Percentiles rank a stretch among this genome's conserved stretches.
phyloP scores from a whole-genome alignment of 164 flowering plant species.

The Nymphaea thermarum region DNA sequence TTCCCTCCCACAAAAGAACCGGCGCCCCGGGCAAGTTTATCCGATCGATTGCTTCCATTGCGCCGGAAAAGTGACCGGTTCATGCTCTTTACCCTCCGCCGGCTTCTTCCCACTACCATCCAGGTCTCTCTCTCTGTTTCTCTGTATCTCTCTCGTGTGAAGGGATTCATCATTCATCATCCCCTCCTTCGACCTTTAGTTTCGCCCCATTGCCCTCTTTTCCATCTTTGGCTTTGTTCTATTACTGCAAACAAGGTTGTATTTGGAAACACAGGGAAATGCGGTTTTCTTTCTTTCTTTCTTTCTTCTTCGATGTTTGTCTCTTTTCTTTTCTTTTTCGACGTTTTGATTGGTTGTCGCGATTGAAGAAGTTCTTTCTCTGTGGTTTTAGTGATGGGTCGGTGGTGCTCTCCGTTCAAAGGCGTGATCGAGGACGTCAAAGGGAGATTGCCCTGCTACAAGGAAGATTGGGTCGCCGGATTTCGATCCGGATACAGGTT shows the following conservation, averaged over 20 bases:
- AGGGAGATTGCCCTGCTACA: constrained; percentile 37
- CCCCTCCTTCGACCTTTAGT: no score
- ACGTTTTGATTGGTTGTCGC: background rate
- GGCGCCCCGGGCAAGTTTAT: background rate
- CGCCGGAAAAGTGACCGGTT: background rate
- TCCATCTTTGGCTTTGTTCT: no score
- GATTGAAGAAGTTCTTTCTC: background rate
- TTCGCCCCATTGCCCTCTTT: no score
- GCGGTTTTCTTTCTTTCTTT: no score
- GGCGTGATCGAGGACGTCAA: constrained; percentile 39
- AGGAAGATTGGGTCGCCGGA: constrained; percentile 41
- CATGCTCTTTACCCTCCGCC: background rate
- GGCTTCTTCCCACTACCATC: background rate
- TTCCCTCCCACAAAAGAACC: background rate
- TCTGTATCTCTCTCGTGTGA: no score
- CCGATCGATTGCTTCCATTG: background rate
- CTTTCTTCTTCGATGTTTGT: background rate
- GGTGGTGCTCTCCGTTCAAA: constrained; percentile 21
- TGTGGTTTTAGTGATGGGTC: constrained; percentile 19
- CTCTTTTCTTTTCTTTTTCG: no score
- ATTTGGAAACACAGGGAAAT: no score
- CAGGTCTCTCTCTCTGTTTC: background rate
- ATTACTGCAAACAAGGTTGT: no score
- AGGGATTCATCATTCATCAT: no score
- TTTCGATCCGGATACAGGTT: constrained; percentile 31